Evolutionary conservation across 1,284 basidiomycete species (phyloP).

Genomic region (Malassezia arunalokei): DNA sequence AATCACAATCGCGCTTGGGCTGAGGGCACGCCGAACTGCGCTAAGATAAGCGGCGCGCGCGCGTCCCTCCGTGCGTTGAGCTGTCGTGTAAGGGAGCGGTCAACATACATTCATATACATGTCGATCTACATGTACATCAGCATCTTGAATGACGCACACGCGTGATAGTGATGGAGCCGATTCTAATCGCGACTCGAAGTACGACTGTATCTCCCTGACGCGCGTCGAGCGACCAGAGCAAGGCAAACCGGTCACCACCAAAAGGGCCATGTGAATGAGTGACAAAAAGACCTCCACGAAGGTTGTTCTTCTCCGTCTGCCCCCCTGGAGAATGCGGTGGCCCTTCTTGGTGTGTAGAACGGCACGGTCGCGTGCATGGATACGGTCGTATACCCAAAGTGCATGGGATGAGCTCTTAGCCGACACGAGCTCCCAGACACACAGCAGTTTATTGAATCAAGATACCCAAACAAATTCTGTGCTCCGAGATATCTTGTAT

Average conservation of each 20-base stretch:
- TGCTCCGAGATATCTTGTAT: conserved; percentile 8
- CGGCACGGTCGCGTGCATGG: no score
- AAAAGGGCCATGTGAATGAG: conserved; percentile 66
- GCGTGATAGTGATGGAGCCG: conserved; percentile 39
- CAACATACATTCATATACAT: conserved; percentile 52
- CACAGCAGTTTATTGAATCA: not conserved
- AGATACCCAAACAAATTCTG: not conserved
- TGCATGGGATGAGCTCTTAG: conserved; percentile 16
- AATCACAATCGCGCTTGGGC: conserved; percentile 65
- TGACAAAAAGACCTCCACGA: not conserved
- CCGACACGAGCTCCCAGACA: not conserved
- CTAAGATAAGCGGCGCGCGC: conserved; percentile 78
- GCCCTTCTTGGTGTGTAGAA: no score
- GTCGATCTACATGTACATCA: conserved; percentile 56
- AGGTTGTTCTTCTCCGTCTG: no score
- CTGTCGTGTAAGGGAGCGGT: conserved; percentile 47
- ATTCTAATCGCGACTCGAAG: conserved; percentile 54
- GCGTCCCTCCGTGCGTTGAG: conserved; percentile 72
- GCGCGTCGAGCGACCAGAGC: conserved; percentile 70
- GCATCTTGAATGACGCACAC: conserved; percentile 69
- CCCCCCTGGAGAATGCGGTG: no score
- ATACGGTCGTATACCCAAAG: not conserved
- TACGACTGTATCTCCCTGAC: conserved; percentile 57
- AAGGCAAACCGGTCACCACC: conserved; percentile 80
- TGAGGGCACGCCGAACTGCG: conserved; percentile 64